phyloP scores from a whole-genome alignment of 306 rosid genomes.

The Cicer chorassanicum region DNA sequence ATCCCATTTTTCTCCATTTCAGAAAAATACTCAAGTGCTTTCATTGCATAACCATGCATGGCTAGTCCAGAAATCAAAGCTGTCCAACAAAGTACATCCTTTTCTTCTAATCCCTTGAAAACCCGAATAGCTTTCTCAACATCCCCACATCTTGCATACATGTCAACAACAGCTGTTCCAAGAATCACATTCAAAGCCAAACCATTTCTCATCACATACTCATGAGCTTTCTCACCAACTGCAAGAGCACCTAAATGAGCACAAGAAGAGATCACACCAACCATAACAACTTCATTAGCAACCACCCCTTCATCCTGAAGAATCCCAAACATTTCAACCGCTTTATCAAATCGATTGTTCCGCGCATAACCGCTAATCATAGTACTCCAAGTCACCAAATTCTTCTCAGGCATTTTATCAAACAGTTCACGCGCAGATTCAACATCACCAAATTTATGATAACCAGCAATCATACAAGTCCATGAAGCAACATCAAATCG shows the following conservation, averaged over 20 bases:
- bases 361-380: slow-evolving; percentile 53
- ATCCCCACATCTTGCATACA: slow-evolving; percentile 59
- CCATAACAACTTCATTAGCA: slow-evolving; percentile 58
- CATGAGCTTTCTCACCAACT: slow-evolving; percentile 49
- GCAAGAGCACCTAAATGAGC: slow-evolving; percentile 59
- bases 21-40: slow-evolving; percentile 45
- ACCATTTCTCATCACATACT: slow-evolving; percentile 45
- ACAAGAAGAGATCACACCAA: slow-evolving; percentile 56
- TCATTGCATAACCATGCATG: slow-evolving; percentile 52
- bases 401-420: slow-evolving; percentile 50
- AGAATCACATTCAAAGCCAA: slow-evolving; percentile 51
- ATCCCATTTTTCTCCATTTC: slow-evolving; percentile 46
- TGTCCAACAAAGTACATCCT: slow-evolving; percentile 52
- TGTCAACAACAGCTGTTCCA: slow-evolving; percentile 56
- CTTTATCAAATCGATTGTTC: slow-evolving; percentile 46
- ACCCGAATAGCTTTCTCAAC: slow-evolving; percentile 50
- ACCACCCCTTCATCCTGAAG: slow-evolving; percentile 49
- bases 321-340: slow-evolving; percentile 43
- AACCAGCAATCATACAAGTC: slow-evolving; percentile 54
- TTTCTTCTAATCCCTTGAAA: slow-evolving; percentile 47
- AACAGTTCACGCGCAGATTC: slow-evolving; percentile 51
- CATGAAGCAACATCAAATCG: slow-evolving; percentile 47
- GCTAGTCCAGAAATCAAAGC: slow-evolving; percentile 57
- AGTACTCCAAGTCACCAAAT: slow-evolving; percentile 57
- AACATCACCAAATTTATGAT: slow-evolving; percentile 47